Percentiles rank a stretch among this genome's conserved stretches.
phyloP scores from a whole-genome alignment of 768 basidiomycete species.

The Phaeotremella skinneri region DNA sequence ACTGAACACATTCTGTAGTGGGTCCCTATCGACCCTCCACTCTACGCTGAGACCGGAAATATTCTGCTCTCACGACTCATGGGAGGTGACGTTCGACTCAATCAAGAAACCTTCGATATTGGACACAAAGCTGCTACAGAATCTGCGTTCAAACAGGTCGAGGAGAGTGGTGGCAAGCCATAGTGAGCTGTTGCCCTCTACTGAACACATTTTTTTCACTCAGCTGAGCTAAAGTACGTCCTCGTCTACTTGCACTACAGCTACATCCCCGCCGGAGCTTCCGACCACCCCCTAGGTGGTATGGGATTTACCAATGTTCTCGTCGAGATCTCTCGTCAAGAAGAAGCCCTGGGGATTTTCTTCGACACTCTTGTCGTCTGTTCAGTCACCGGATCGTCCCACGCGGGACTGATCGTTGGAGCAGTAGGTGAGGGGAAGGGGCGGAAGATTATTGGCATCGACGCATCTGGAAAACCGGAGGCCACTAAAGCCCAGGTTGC shows the following conservation, averaged over 20 bases:
- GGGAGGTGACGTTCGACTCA: slow-evolving; percentile 39
- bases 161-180: slow-evolving; percentile 33
- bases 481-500: slow-evolving; percentile 31
- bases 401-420: slow-evolving; percentile 34
- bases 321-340: slow-evolving; percentile 36
- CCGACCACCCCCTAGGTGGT: slow-evolving; percentile 34
- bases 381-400: slow-evolving; percentile 36
- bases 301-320: slow-evolving; percentile 29
- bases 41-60: slow-evolving; percentile 31
- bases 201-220: too few relatives aligned
- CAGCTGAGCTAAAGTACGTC: not conserved
- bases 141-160: slow-evolving; percentile 32
- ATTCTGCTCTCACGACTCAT: slow-evolving; percentile 37
- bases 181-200: slow-evolving; percentile 16
- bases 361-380: slow-evolving; percentile 40
- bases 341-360: slow-evolving; percentile 26
- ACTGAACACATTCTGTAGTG: slow-evolving; percentile 8
- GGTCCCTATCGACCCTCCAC: slow-evolving; percentile 36
- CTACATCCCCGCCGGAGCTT: slow-evolving; percentile 40
- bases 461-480: slow-evolving; percentile 33
- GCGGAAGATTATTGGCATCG: slow-evolving; percentile 39
- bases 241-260: slow-evolving; percentile 2
- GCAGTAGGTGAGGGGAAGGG: slow-evolving; percentile 29
- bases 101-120: slow-evolving; percentile 35
- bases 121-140: slow-evolving; percentile 34